phyloP scores from a whole-genome alignment of 2,329 filamentous ascomycete genomes.

The Phoma sp. region DNA sequence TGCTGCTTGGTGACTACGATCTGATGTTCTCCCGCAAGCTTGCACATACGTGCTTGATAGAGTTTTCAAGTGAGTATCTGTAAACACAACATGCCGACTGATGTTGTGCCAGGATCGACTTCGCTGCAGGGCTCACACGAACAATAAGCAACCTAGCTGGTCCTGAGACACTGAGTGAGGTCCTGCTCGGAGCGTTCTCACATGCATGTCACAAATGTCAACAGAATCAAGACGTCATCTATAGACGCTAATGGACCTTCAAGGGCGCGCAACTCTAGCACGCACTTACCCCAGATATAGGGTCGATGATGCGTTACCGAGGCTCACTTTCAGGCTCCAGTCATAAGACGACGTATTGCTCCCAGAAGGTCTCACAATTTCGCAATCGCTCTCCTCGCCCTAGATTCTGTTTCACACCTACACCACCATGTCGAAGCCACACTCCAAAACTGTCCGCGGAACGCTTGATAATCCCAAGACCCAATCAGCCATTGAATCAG shows the following conservation, averaged over 20 bases:
- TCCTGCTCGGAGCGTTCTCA: background rate
- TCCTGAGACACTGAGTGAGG: too few relatives aligned
- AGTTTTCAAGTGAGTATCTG: too few relatives aligned
- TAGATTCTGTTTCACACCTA: background rate
- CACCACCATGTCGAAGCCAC: constrained; percentile 18
- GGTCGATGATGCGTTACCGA: constrained; percentile 17
- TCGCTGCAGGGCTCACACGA: too few relatives aligned
- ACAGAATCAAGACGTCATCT: constrained; percentile 20
- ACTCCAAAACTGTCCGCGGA: constrained; percentile 41
- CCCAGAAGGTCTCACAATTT: background rate
- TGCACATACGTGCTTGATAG: too few relatives aligned
- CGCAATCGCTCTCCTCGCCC: background rate
- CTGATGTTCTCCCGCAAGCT: too few relatives aligned
- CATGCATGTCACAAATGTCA: constrained; percentile 4
- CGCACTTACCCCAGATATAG: constrained; percentile 9
- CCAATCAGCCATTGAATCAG: constrained; percentile 24
- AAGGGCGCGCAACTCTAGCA: constrained; percentile 7
- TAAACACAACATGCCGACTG: too few relatives aligned
- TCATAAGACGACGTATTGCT: constrained; percentile 4
- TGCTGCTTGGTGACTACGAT: too few relatives aligned
- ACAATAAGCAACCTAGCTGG: too few relatives aligned
- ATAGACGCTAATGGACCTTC: constrained; percentile 13
- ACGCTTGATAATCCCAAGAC: constrained; percentile 40
- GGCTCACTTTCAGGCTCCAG: background rate
- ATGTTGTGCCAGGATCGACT: background rate